Evolutionary conservation across 257 asterid species (phyloP).

Genomic region (Parsonsia alboflavescens): DNA sequence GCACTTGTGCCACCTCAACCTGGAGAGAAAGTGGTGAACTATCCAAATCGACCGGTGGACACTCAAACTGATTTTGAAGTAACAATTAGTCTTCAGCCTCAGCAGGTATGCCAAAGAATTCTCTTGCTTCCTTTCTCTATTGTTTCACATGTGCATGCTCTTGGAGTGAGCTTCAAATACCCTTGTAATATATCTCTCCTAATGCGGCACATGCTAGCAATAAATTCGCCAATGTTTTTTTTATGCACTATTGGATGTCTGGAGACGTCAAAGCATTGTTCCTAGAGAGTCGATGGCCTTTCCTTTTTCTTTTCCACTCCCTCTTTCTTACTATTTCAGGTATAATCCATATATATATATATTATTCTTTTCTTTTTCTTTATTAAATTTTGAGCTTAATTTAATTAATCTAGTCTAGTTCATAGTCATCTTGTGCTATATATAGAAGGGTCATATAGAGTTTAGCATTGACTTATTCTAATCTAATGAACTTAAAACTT

Average conservation of each 20-base stretch:
- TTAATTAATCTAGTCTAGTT: too few relatives aligned
- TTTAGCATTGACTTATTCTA: too few relatives aligned
- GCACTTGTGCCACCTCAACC: constrained; percentile 84
- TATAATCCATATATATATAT: too few relatives aligned
- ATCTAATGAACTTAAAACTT: too few relatives aligned
- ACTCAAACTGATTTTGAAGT: constrained; percentile 90
- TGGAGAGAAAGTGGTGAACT: constrained; percentile 85
- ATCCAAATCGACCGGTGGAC: constrained; percentile 94
- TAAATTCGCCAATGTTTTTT: background rate
- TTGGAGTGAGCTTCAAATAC: background rate
- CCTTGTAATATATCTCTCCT: background rate
- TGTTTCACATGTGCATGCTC: constrained; percentile 12
- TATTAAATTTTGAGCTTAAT: too few relatives aligned
- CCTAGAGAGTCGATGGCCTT: too few relatives aligned
- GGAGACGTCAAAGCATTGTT: too few relatives aligned
- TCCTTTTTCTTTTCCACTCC: too few relatives aligned
- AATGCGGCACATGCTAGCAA: background rate
- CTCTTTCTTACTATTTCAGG: too few relatives aligned
- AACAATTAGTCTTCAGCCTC: constrained; percentile 92
- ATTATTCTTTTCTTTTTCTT: too few relatives aligned
- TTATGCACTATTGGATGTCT: background rate
- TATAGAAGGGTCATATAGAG: too few relatives aligned
- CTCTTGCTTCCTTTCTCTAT: constrained; percentile 16
- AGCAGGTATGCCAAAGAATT: constrained; percentile 49
- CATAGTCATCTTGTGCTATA: too few relatives aligned